Conservation (phyloP, 1,284 basidiomycete species). For the Rhodotorula glutinis region DNA sequence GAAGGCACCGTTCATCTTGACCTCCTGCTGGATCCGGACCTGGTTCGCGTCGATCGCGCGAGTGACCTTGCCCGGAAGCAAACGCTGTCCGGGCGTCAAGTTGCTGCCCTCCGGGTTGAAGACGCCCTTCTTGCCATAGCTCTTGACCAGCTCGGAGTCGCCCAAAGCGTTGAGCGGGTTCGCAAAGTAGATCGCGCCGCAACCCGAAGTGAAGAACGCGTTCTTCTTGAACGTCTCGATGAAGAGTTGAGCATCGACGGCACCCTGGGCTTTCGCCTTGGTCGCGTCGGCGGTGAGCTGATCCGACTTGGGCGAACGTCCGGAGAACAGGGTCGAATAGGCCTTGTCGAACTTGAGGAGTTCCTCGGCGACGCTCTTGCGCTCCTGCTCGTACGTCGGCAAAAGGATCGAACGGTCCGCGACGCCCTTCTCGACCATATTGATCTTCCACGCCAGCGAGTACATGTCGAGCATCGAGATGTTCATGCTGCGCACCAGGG, state of each 20-base stretch:
- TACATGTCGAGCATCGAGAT: conserved; percentile 52
- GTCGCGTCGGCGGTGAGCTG: conserved; percentile 38
- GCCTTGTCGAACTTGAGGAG: conserved; percentile 50
- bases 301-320: conserved; percentile 35
- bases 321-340: conserved; percentile 50
- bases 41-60: conserved; percentile 45
- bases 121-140: conserved; percentile 16
- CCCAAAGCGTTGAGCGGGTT: conserved; percentile 34
- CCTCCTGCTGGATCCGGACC: conserved; percentile 45
- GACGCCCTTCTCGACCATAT: conserved; percentile 51
- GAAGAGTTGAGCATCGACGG: conserved; percentile 43
- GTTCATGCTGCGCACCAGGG: conserved; percentile 46
- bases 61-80: conserved; percentile 43
- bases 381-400: conserved; percentile 50
- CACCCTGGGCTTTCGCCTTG: conserved; percentile 36
- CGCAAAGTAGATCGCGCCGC: conserved; percentile 44
- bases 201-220: conserved; percentile 44
- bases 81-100: conserved; percentile 40
- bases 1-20: conserved; percentile 45
- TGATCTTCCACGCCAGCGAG: conserved; percentile 51
- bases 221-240: conserved; percentile 46
- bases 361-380: conserved; percentile 49
- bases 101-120: conserved; percentile 42
- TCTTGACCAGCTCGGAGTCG: too few relatives aligned
- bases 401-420: conserved; percentile 47